phyloP scores from a whole-genome alignment of 139 green algal species.

The Chlorella sp. region DNA sequence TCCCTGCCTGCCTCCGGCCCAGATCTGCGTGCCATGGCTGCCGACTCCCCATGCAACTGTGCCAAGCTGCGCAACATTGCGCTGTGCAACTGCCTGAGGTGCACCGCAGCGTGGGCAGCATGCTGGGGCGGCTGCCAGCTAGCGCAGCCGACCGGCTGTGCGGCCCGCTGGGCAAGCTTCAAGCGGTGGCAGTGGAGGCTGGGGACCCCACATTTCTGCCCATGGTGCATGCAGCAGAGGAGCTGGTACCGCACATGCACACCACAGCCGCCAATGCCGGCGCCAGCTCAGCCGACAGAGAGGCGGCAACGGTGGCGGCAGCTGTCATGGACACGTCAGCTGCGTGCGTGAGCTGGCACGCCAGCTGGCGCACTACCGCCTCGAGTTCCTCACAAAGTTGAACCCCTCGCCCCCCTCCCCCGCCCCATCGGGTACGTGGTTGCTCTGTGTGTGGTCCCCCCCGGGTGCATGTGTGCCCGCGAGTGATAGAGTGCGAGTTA shows the following conservation, averaged over 20 bases:
- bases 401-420: constrained; percentile 34
- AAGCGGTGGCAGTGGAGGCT: constrained; percentile 53
- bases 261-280: background rate
- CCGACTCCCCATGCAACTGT: constrained; percentile 46
- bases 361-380: constrained; percentile 71
- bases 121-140: constrained; percentile 59
- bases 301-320: constrained; percentile 20
- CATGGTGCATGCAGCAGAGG: constrained; percentile 63
- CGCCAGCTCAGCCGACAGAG: background rate
- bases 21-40: constrained; percentile 65
- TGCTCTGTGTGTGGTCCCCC: too few species aligned
- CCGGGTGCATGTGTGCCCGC: too few species aligned
- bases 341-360: constrained; percentile 74
- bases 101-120: constrained; percentile 62
- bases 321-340: constrained; percentile 62
- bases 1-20: constrained; percentile 77
- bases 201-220: constrained; percentile 82
- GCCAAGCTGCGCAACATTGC: constrained; percentile 86
- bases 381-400: constrained; percentile 73
- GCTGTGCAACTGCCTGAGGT: constrained; percentile 80
- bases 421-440: constrained; percentile 12
- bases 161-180: constrained; percentile 57
- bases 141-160: constrained; percentile 61
- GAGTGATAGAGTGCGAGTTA: too few species aligned
- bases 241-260: constrained; percentile 68